Evolutionary conservation across 768 basidiomycete species (phyloP).

Genomic region (Lactarius hengduanensis): DNA sequence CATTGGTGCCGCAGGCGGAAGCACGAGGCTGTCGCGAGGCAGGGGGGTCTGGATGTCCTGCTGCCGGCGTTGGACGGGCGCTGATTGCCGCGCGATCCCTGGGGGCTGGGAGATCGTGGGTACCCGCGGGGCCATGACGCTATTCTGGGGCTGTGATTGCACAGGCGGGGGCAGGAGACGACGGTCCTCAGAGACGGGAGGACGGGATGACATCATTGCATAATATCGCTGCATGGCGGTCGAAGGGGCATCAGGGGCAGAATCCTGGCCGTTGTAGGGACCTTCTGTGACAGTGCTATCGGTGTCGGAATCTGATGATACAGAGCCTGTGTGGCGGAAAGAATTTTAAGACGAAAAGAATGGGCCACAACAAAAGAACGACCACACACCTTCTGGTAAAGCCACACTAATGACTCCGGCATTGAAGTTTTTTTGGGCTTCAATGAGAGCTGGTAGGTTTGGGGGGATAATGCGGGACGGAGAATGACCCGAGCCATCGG

Average conservation of each 20-base stretch:
- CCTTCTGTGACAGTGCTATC: slow-evolving; percentile 29
- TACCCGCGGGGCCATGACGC: slow-evolving; percentile 14
- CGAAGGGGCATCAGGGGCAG: neutral
- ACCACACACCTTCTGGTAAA: slow-evolving; percentile 24
- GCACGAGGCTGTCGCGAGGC: slow-evolving; percentile 26
- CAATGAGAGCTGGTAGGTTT: slow-evolving; percentile 28
- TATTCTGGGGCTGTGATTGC: slow-evolving; percentile 18
- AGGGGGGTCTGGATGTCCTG: slow-evolving; percentile 22
- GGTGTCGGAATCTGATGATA: slow-evolving; percentile 29
- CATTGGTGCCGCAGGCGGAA: slow-evolving; percentile 10
- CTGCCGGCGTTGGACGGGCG: slow-evolving; percentile 14
- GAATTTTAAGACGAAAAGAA: neutral
- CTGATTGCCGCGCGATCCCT: slow-evolving; percentile 14
- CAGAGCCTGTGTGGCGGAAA: slow-evolving; percentile 18
- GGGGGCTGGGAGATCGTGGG: slow-evolving; percentile 13
- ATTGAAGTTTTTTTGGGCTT: slow-evolving; percentile 24
- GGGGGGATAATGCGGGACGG: slow-evolving; percentile 25
- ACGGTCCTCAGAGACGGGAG: slow-evolving; percentile 23
- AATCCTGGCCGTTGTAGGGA: slow-evolving; percentile 23
- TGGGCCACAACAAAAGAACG: neutral
- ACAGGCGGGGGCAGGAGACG: slow-evolving; percentile 22
- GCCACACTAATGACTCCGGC: slow-evolving; percentile 24
- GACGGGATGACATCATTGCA: slow-evolving; percentile 25
- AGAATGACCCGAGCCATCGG: slow-evolving; percentile 17
- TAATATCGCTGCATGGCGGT: slow-evolving; percentile 22